Base-by-base conservation (phyloP, 2,329 filamentous ascomycete species). In the Endothia cerciana region DNA sequence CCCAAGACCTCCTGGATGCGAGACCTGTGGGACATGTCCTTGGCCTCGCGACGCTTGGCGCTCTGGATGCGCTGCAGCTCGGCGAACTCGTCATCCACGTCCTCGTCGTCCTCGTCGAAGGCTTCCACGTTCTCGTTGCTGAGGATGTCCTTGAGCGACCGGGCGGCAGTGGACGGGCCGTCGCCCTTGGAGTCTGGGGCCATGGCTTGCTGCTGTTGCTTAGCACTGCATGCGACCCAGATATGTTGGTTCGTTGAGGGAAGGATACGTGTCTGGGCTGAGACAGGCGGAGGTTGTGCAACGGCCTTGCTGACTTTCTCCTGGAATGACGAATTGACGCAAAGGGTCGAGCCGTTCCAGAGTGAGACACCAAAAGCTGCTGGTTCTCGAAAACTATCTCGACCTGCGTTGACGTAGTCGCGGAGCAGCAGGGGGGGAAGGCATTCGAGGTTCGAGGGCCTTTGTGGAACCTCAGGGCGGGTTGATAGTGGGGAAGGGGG, bases 1-100 rank as follows among this genome's bases (percentile, higher is more conserved):
- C 55, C 51, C 58, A 84, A 73, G 45, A 82, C 71, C 67, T 83
- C 79, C 66, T 83, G 77, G 41, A 81, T 74, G 70, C 69, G 75
- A 70, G 72, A 74, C 71, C 71, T 75, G 63, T 68, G 76, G 72
- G 69, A 56, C 63, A 63, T 75, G 68, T 72, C 69, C 65, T 73
- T 74, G 65, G 71, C 72, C 40, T 74, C 75, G 55, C 79, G 77
- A 61, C 80, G 77, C 69, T 77, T 74, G 60, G 78, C 75, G 68
- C 76, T 79, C 65, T 78, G 73, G 53, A 72, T 79, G 70, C 80
- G 78, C 69, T 81, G 78, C 36, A 76, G 67, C 51, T 69, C 65
- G 43, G 71, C 74, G 47, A 74, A 74, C 17, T 75, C 73, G 40
- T 74, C 73, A 60, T 76, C 74, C 19, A 72, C 69, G 33, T 75